phyloP scores from a whole-genome alignment of 805 yeast genomes.

The Ogataea henricii region DNA sequence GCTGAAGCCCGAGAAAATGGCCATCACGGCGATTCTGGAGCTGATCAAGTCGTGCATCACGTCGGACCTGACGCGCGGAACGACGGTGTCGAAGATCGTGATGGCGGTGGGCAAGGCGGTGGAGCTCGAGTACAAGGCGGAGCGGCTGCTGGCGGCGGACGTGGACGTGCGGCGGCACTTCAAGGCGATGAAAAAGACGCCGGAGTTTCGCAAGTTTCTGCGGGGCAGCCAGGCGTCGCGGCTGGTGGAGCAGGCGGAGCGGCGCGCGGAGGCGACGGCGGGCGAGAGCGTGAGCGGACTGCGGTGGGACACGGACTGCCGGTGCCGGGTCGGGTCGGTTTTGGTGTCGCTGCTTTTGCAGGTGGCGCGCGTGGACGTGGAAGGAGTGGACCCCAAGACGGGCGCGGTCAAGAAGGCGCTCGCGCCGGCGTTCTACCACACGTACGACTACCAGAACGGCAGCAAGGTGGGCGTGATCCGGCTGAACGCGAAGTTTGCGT shows the following conservation, averaged over 20 bases:
- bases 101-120: conserved; percentile 80
- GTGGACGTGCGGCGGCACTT: conserved; percentile 55
- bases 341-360: conserved; percentile 73
- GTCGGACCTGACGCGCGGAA: conserved; percentile 76
- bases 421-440: conserved; percentile 90
- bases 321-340: conserved; percentile 79
- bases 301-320: conserved; percentile 35
- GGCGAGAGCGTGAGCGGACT: conserved; percentile 12
- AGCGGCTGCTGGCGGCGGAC: conserved; percentile 59
- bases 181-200: conserved; percentile 48
- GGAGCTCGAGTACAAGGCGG: conserved; percentile 81
- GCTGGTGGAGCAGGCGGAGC: conserved; percentile 30
- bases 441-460: conserved; percentile 80
- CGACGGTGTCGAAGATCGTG: conserved; percentile 82
- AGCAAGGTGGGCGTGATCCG: conserved; percentile 79
- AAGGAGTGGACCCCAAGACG: conserved; percentile 79
- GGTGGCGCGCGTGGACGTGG: conserved; percentile 79
- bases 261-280: conserved; percentile 24
- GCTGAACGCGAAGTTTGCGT: conserved; percentile 68
- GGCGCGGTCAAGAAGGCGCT: conserved; percentile 64
- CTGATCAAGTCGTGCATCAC: conserved; percentile 71
- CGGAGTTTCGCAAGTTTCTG: conserved; percentile 42
- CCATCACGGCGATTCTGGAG: conserved; percentile 84
- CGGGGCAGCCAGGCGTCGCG: conserved; percentile 34
- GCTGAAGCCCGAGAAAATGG: conserved; percentile 77